phyloP scores from a whole-genome alignment of 2,329 filamentous ascomycete species.

The Elsinoe necatrix region DNA sequence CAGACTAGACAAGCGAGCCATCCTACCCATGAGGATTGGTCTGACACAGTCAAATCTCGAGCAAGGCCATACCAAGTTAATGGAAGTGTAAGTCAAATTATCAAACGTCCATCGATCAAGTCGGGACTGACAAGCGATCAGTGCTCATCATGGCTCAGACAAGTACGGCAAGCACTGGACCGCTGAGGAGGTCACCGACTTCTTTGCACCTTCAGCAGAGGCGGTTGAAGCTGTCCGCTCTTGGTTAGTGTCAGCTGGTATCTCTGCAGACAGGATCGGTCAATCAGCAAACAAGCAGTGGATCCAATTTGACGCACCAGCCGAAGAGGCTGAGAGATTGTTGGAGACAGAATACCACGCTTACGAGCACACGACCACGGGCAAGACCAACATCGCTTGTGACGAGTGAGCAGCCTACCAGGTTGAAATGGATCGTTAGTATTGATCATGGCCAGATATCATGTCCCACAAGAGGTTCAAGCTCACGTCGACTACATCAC shows the following conservation, averaged over 20 bases:
- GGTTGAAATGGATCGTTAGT: not conserved
- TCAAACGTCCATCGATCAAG: not conserved
- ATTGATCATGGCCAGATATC: slow-evolving; percentile 17
- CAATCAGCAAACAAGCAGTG: slow-evolving; percentile 29
- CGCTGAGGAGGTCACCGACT: slow-evolving; percentile 23
- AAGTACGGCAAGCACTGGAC: slow-evolving; percentile 32
- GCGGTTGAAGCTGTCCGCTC: slow-evolving; percentile 21
- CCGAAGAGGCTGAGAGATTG: slow-evolving; percentile 23
- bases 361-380: slow-evolving; percentile 22
- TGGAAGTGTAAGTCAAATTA: slow-evolving; percentile 23
- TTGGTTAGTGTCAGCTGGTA: slow-evolving; percentile 22
- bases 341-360: slow-evolving; percentile 25
- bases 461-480: slow-evolving; percentile 21
- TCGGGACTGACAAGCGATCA: not conserved
- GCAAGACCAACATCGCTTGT: slow-evolving; percentile 20
- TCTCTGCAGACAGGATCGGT: slow-evolving; percentile 21
- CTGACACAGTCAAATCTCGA: slow-evolving; percentile 40
- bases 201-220: slow-evolving; percentile 24
- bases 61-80: slow-evolving; percentile 29
- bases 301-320: slow-evolving; percentile 27
- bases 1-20: slow-evolving; percentile 29
- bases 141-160: slow-evolving; percentile 25
- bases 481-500: slow-evolving; percentile 26
- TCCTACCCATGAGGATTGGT: slow-evolving; percentile 40
- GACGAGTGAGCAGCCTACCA: slow-evolving; percentile 15